Base-by-base conservation (phyloP, 352 stramenopile genomes). In the Halophytophthora batemanensis region DNA sequence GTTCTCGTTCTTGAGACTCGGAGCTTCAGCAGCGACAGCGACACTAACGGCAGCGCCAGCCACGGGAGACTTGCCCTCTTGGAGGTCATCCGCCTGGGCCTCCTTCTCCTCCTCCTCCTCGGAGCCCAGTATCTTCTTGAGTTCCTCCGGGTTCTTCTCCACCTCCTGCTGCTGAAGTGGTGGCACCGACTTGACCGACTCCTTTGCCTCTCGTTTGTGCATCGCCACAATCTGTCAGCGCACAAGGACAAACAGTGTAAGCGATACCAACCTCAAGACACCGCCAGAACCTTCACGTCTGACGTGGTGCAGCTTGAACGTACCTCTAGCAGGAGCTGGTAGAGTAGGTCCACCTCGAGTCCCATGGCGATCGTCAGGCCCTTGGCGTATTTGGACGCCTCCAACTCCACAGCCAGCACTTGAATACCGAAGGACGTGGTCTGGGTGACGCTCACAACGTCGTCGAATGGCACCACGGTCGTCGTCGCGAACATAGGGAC, bases 351-450 rank as follows among this genome's bases (percentile, higher is more conserved):
- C 17, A 90, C 71, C 56, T 93, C 82, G 0, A 93, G 50, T 0
- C 82, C 82, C 66, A 82, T 93, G 5, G 82, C 76, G 46, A 93
- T 82, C 19, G 79, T 93, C 18, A 90, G 31, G 0, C 65, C 56
- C 53, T 86, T 86, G 6, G 51, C 11, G 39, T 86, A 61, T n/a
- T 71, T 69, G 6, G 51, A 49, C 17, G 53, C 43, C 11, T 76
- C 66, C 18, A 90, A 50, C 34, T 78, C 63, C 13, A 92, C 45
- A 14, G 48, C 69, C 15, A 90, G 58, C 17, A 87, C 76, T 13
- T 81, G 79, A 22, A 92, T 86, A 15, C 82, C 77, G 33, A 85
- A 79, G 21, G 79, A 71, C 6, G 74, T 79, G 11, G 79, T 84
- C 45, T 83, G 71, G 5, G 34, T 38, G 36, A 92, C 69, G 23